Evolutionary conservation across 2,329 filamentous ascomycete species (phyloP), one percentile per base, ranked within the genome.

Genomic region (Plectosphaerella plurivora): DNA sequence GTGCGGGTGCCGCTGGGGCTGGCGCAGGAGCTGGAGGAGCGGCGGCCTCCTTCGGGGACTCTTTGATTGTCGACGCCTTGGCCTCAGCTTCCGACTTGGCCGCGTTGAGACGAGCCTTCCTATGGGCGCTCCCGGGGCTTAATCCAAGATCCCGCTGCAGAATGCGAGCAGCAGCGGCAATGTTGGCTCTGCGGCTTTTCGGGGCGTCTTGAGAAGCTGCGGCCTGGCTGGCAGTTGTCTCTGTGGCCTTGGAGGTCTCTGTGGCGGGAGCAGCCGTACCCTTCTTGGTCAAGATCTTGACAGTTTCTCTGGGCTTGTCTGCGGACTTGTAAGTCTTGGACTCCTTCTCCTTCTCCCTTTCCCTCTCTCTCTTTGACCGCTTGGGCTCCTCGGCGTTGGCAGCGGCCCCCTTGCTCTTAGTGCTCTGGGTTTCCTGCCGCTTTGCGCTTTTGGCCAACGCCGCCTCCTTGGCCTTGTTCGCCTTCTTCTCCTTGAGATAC

Each of bases 401-500:
- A 14, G 60, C 50, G 11, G 60, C 52, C 8, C 60, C 65, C 59
- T 79, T 82, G 49, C 71, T 69, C 64, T 82, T 82, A n/a, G 61
- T 63, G n/a, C 64, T 65, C 49, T 76, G 71, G 1, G 75, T 73
- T 39, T 87, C 83, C 54, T 79, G 78, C 20, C 77, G 77, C 62
- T 87, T 87, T 25, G 75, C 73, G 45, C 71, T 73, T 61, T 81
- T 81, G 41, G 81, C 77, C 35, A 73, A 72, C 25, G 75, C 75
- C 5, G 70, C 66, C 52, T 87, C 83, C 60, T 84, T 86, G 18
- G 67, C 73, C 64, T 82, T 86, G 57, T 84, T 90, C 14, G 90
- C 90, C 72, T 96, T 97, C 73, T 95, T 96, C 68, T 97, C 92
- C 59, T 88, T 88, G 36, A 97, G 78, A 59, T 86, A 95, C 64